Conservation (phyloP, 2,329 filamentous ascomycete species). For the Colletotrichum gloeosporioides region DNA sequence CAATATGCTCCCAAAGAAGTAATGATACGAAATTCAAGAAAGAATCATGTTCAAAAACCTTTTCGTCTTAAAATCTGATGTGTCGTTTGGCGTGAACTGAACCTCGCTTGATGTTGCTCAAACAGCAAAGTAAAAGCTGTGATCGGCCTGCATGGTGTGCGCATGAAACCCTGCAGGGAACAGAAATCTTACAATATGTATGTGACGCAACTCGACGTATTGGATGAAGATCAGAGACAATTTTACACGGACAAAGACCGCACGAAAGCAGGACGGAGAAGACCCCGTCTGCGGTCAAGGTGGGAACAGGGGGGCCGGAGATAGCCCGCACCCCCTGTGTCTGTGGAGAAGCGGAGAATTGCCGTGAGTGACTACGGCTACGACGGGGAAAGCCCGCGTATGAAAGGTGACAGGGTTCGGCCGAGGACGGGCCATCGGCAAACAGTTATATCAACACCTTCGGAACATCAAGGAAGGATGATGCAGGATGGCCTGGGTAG, state of each 20-base stretch:
- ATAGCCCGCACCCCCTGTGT: neutral
- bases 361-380: neutral
- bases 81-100: neutral
- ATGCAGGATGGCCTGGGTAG: neutral
- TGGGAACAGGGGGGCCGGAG: neutral
- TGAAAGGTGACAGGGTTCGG: neutral
- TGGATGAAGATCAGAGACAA: neutral
- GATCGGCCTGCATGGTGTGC: neutral
- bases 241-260: neutral
- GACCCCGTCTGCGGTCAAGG: neutral
- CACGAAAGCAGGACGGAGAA: neutral
- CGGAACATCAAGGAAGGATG: neutral
- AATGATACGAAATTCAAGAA: neutral
- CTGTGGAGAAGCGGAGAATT: neutral
- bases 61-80: neutral
- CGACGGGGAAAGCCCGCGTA: neutral
- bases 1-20: conserved; percentile 8
- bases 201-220: neutral
- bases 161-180: neutral
- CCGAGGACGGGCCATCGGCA: neutral
- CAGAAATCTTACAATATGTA: neutral
- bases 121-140: neutral
- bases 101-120: neutral
- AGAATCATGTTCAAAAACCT: neutral
- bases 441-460: neutral